Evolutionary conservation across 192 early-diverging fungal genomes (phyloP).

Genomic region (Umbelopsis sp.): DNA sequence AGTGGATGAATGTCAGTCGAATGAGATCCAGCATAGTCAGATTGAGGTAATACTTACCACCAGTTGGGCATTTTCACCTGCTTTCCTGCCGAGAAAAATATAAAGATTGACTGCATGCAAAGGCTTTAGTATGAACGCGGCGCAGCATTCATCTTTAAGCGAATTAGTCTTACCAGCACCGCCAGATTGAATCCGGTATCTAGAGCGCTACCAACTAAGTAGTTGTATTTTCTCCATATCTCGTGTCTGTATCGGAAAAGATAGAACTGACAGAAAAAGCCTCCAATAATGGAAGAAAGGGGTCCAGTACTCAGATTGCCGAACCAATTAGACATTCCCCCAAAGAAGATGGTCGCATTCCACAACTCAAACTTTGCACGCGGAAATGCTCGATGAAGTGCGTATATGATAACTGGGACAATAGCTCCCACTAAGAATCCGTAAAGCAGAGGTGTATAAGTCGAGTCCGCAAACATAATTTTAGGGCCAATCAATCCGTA

Average conservation of each 20-base stretch:
- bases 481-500: conserved; percentile 10
- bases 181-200: conserved; percentile 46
- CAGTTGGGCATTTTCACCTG: conserved; percentile 5
- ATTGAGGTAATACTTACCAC: not conserved
- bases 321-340: conserved; percentile 1
- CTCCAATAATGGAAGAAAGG: not conserved
- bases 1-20: not conserved
- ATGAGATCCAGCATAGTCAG: not conserved
- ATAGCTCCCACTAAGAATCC: conserved; percentile 9
- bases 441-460: conserved; percentile 9
- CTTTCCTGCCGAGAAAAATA: conserved; percentile 10
- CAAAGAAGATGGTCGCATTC: conserved; percentile 15
- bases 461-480: conserved; percentile 5
- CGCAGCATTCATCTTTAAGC: not conserved
- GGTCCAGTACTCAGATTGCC: conserved; percentile 12
- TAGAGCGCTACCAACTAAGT: conserved; percentile 57
- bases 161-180: not conserved
- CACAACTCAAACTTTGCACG: conserved; percentile 1
- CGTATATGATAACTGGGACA: conserved; percentile 1
- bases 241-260: conserved; percentile 41
- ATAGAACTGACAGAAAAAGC: conserved; percentile 6
- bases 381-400: not conserved
- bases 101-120: not conserved
- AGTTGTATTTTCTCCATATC: conserved; percentile 65
- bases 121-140: not conserved